phyloP scores from a whole-genome alignment of 2,329 filamentous ascomycete species.

The Tolypocladium amazonense region DNA sequence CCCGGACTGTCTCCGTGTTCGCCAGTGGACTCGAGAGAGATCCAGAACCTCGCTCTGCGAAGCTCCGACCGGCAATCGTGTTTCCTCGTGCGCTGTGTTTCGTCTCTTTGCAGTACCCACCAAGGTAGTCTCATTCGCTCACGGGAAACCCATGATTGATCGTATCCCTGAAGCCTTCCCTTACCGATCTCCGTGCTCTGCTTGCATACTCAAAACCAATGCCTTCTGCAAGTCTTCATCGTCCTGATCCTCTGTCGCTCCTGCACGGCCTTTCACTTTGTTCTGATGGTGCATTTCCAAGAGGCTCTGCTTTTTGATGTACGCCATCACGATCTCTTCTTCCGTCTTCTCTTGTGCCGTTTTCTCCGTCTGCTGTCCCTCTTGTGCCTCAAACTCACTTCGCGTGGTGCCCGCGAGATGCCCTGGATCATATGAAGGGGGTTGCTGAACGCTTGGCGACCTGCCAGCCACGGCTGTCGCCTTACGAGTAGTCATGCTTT shows the following conservation, averaged over 20 bases:
- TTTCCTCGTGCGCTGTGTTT: too few relatives aligned
- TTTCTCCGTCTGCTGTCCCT: not conserved
- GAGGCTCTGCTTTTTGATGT: not conserved
- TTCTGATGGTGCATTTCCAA: not conserved
- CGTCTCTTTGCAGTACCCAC: too few relatives aligned
- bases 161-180: not conserved
- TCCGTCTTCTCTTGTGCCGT: not conserved
- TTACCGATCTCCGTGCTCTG: not conserved
- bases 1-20: not conserved
- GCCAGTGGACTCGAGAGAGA: not conserved
- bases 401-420: not conserved
- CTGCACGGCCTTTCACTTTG: not conserved
- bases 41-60: not conserved
- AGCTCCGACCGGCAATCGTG: not conserved
- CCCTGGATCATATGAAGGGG: not conserved
- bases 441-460: not conserved
- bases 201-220: not conserved
- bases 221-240: not conserved
- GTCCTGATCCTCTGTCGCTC: not conserved
- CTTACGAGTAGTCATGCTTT: not conserved
- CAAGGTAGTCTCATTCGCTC: too few relatives aligned
- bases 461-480: not conserved
- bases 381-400: not conserved
- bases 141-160: not conserved
- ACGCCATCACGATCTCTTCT: not conserved